phyloP scores from a whole-genome alignment of 106 monocot species.

The Dendrobium officinale region DNA sequence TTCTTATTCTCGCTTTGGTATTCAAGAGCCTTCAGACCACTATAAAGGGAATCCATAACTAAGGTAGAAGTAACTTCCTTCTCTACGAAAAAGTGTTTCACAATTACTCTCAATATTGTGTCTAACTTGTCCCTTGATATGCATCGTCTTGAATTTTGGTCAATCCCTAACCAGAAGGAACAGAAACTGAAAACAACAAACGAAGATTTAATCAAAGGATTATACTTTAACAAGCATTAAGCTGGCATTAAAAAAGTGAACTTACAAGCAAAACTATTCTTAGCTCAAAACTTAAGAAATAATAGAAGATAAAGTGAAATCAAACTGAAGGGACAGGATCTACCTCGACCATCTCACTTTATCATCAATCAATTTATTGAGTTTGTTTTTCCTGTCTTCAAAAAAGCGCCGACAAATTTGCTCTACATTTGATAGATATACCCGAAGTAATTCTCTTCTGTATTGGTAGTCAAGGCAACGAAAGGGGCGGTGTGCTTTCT shows the following conservation, averaged over 20 bases:
- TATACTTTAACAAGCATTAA: not conserved
- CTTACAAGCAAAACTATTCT: not conserved
- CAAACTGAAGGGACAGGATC: not conserved
- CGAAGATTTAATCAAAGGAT: not conserved
- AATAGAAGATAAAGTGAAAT: not conserved
- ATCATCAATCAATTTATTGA: constrained; percentile 73
- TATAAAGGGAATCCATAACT: constrained; percentile 95
- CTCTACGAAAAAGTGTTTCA: constrained; percentile 89
- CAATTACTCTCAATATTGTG: constrained; percentile 64
- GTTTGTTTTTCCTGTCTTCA: constrained; percentile 73
- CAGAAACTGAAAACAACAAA: constrained; percentile 47
- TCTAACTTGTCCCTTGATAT: constrained; percentile 80
- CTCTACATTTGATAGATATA: constrained; percentile 83
- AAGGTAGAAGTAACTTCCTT: constrained; percentile 97
- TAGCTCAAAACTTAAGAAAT: not conserved
- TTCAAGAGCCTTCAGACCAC: constrained; percentile 82
- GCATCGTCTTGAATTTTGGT: constrained; percentile 35
- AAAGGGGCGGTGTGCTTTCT: constrained; percentile 81
- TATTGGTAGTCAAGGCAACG: constrained; percentile 89
- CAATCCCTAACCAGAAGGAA: constrained; percentile 74
- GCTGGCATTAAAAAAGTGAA: not conserved
- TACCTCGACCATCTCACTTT: constrained; percentile 84
- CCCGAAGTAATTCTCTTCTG: constrained; percentile 79
- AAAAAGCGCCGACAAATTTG: constrained; percentile 76
- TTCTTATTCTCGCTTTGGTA: constrained; percentile 60